These are phyloP conservation scores for Mrakia blollopis DNA, from an alignment of 768 basidiomycete species.

Conservation along the genomic window DNA sequence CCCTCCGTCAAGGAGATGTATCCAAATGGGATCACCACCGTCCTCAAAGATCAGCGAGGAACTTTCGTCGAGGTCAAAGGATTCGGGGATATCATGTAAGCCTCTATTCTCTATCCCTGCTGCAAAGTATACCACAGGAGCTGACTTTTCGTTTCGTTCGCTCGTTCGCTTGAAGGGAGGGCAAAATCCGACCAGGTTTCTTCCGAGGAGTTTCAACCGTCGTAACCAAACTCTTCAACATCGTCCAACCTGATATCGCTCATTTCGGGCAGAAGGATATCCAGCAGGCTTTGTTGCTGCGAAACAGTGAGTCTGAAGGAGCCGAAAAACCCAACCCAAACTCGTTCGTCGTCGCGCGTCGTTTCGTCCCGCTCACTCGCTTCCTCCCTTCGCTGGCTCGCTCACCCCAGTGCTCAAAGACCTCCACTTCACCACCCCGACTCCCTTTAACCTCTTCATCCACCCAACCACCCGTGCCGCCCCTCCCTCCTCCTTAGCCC, in stretches of 20 bases:
- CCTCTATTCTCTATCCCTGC: neutral
- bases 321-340: too few relatives aligned
- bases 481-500: constrained; percentile 64
- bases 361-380: neutral
- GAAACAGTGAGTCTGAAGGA: constrained; percentile 41
- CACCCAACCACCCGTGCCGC: constrained; percentile 68
- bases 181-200: constrained; percentile 49
- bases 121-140: too few relatives aligned
- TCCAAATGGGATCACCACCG: constrained; percentile 80
- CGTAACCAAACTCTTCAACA: constrained; percentile 91
- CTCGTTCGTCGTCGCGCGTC: neutral
- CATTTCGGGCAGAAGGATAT: constrained; percentile 99
- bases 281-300: constrained; percentile 84
- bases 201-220: constrained; percentile 94
- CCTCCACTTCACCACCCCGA: constrained; percentile 72
- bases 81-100: constrained; percentile 89
- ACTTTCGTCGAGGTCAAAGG: constrained; percentile 91
- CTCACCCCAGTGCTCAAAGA: constrained; percentile 61
- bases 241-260: constrained; percentile 79
- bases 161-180: constrained; percentile 7
- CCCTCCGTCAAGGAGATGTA: constrained; percentile 82
- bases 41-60: constrained; percentile 67
- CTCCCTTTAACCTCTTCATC: constrained; percentile 69
- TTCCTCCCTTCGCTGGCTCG: neutral
- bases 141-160: neutral